Conservation (phyloP, 768 basidiomycete species). For the Pulveroboletus sp. region DNA sequence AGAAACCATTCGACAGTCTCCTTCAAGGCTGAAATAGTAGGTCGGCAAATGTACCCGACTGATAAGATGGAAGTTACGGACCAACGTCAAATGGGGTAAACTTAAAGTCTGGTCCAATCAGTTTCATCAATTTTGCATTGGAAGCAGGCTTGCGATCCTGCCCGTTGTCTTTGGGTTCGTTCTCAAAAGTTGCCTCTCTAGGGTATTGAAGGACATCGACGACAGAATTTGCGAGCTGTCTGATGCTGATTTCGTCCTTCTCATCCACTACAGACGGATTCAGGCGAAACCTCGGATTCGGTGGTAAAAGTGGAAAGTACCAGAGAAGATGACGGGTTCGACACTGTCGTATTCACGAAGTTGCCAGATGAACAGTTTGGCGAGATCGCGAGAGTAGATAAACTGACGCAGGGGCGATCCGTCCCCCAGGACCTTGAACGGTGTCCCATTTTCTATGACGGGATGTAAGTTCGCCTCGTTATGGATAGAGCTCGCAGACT, state of each 20-base stretch:
- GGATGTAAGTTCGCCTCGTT: not conserved
- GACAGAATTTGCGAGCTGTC: conserved; percentile 84
- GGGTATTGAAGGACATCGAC: conserved; percentile 77
- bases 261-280: conserved; percentile 62
- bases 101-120: conserved; percentile 68
- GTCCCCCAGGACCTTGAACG: conserved; percentile 84
- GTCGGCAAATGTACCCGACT: not conserved
- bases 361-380: conserved; percentile 93
- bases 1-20: conserved; percentile 85
- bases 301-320: conserved; percentile 33
- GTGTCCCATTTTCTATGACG: conserved; percentile 64
- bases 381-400: conserved; percentile 94
- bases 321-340: conserved; percentile 89
- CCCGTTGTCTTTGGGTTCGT: conserved; percentile 63
- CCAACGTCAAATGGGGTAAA: conserved; percentile 91
- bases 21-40: conserved; percentile 53
- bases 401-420: conserved; percentile 96
- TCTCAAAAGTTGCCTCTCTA: conserved; percentile 78
- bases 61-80: conserved; percentile 29
- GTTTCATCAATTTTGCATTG: conserved; percentile 76
- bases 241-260: conserved; percentile 92
- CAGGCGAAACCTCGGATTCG: not conserved
- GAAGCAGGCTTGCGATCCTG: conserved; percentile 96
- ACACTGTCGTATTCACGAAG: conserved; percentile 87
- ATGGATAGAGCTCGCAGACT: not conserved